A percentile compares a stretch with the other conserved stretches of the same genome.
phyloP scores from a whole-genome alignment of 495 filamentous ascomycete species.

The Xylaria acuta region DNA sequence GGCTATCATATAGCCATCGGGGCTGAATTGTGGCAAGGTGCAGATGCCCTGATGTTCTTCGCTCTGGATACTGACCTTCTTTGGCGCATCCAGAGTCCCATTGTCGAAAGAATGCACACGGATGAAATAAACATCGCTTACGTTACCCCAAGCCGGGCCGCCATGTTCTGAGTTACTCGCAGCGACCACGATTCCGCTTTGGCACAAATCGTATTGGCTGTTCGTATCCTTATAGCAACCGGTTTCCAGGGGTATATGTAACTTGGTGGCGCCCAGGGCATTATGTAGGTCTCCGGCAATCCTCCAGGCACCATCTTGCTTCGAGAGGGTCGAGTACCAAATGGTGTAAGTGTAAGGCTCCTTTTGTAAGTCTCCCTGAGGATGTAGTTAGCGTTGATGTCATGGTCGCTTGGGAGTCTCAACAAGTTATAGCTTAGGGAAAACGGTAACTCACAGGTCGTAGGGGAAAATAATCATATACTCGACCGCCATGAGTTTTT shows the following conservation, averaged over 20 bases:
- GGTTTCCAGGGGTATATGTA: conserved; percentile 28
- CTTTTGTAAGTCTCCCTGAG: conserved; percentile 30
- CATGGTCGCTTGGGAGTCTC: too few relatives aligned
- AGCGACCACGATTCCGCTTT: conserved; percentile 35
- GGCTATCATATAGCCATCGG: conserved; percentile 35
- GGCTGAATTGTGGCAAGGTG: conserved; percentile 35
- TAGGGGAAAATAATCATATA: conserved; percentile 25
- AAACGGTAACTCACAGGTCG: conserved; percentile 29
- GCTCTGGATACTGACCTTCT: conserved; percentile 25
- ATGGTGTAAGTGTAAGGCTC: conserved; percentile 31
- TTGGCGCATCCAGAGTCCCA: conserved; percentile 20
- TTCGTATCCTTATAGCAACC: conserved; percentile 19
- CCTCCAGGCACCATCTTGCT: conserved; percentile 26
- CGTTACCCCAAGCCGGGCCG: background rate
- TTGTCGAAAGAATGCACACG: conserved; percentile 34
- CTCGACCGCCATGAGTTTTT: conserved; percentile 27
- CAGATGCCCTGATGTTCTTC: conserved; percentile 12
- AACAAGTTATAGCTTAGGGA: background rate
- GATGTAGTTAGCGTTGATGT: background rate
- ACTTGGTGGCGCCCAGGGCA: conserved; percentile 27
- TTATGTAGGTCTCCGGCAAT: conserved; percentile 31
- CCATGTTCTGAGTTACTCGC: conserved; percentile 5
- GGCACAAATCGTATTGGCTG: conserved; percentile 34
- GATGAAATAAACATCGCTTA: conserved; percentile 34
- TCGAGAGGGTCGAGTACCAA: conserved; percentile 38